These are phyloP conservation scores for Brassica nigra DNA, from an alignment of 345 rosid species.

Conservation along the genomic window DNA sequence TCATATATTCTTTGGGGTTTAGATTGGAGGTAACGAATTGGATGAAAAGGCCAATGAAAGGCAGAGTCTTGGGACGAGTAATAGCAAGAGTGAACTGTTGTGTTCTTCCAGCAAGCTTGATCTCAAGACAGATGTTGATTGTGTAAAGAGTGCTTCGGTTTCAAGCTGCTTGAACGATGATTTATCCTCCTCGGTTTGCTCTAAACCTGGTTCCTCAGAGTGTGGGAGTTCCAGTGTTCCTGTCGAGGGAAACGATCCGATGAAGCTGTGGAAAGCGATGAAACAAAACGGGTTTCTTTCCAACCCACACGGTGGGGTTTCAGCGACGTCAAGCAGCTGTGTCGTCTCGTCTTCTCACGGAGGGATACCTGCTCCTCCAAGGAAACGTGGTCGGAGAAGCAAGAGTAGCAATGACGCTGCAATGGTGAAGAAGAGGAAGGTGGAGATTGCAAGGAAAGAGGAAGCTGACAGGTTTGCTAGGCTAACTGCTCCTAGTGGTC, in stretches of 20 bases:
- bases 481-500: constrained; percentile 89
- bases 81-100: background rate
- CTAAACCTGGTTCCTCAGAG: constrained; percentile 53
- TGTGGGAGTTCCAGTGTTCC: constrained; percentile 65
- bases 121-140: constrained; percentile 45
- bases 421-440: constrained; percentile 56
- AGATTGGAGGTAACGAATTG: constrained; percentile 41
- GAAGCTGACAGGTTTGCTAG: constrained; percentile 76
- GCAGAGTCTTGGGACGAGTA: background rate
- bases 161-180: constrained; percentile 55
- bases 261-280: constrained; percentile 83
- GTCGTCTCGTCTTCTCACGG: constrained; percentile 55
- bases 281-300: constrained; percentile 89
- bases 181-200: constrained; percentile 30
- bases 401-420: constrained; percentile 41
- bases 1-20: background rate
- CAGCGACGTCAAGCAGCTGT: constrained; percentile 28
- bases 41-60: constrained; percentile 12
- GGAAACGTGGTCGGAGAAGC: constrained; percentile 68
- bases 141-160: constrained; percentile 35
- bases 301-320: constrained; percentile 35
- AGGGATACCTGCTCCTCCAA: constrained; percentile 75
- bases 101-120: constrained; percentile 32
- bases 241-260: constrained; percentile 56
- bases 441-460: constrained; percentile 78